phyloP scores from a whole-genome alignment of 345 rosid genomes.

The Kernera saxatilis region DNA sequence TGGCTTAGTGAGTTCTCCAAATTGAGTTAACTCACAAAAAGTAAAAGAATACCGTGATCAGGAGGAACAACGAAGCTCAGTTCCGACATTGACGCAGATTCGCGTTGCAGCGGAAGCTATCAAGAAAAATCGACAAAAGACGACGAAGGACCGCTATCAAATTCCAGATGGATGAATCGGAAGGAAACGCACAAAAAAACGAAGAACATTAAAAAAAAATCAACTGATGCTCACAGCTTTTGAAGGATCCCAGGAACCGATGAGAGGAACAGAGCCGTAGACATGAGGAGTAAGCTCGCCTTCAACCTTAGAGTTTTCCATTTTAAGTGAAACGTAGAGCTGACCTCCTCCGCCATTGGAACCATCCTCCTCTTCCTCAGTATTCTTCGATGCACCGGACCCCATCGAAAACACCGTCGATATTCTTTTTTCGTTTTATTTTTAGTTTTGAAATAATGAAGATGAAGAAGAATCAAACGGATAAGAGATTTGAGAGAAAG shows the following conservation, averaged over 20 bases:
- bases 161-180: not conserved
- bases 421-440: not conserved
- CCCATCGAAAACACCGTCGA: slow-evolving; percentile 51
- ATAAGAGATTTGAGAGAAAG: slow-evolving; percentile 32
- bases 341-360: slow-evolving; percentile 75
- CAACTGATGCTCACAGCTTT: slow-evolving; percentile 54
- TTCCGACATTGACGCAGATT: slow-evolving; percentile 87
- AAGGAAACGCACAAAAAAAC: not conserved
- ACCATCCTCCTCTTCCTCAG: slow-evolving; percentile 55
- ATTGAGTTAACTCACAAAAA: not conserved
- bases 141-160: not conserved
- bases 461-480: slow-evolving; percentile 11
- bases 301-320: slow-evolving; percentile 77
- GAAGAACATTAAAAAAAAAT: not conserved
- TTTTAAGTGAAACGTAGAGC: slow-evolving; percentile 79
- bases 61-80: slow-evolving; percentile 95
- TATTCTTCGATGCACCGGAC: slow-evolving; percentile 57
- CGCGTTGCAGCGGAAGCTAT: slow-evolving; percentile 85
- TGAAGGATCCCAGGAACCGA: slow-evolving; percentile 94
- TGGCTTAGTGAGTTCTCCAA: not conserved
- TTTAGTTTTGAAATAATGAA: slow-evolving; percentile 3
- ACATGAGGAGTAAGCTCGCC: slow-evolving; percentile 89
- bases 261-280: slow-evolving; percentile 83
- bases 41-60: slow-evolving; percentile 60
- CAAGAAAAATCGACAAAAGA: not conserved